These are phyloP conservation scores for Saccharum spontaneum DNA, from an alignment of 176 grass and related monocot genomes.

Conservation along the genomic window DNA sequence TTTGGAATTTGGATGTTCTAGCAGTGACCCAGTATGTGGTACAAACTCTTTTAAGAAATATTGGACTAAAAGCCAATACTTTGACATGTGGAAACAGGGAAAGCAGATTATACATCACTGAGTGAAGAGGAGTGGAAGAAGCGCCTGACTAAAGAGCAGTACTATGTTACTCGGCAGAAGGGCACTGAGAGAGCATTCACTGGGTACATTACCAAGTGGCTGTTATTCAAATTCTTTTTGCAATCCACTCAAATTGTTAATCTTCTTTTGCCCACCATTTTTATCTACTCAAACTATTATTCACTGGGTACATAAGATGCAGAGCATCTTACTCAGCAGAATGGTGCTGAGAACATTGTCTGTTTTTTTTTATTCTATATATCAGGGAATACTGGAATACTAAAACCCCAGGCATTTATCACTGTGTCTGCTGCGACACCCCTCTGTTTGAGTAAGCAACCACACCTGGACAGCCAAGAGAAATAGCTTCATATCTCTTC, in stretches of 20 bases:
- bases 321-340: neutral
- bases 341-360: neutral
- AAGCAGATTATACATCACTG: conserved; percentile 35
- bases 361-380: conserved; percentile 19
- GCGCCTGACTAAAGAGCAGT: conserved; percentile 66
- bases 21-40: neutral
- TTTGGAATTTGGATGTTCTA: neutral
- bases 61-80: conserved; percentile 1
- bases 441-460: conserved; percentile 79
- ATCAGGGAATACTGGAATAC: conserved; percentile 45
- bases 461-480: neutral
- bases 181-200: conserved; percentile 91
- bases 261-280: neutral
- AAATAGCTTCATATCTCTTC: neutral
- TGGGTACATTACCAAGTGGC: conserved; percentile 45
- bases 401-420: conserved; percentile 61
- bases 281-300: neutral
- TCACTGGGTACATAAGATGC: neutral
- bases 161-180: conserved; percentile 74
- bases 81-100: conserved; percentile 29
- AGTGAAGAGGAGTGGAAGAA: conserved; percentile 83
- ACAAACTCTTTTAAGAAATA: conserved; percentile 9
- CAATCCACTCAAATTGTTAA: conserved; percentile 1
- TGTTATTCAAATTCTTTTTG: neutral
- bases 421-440: conserved; percentile 74